Evolutionary conservation across 192 early-diverging fungal species (phyloP), one percentile per base, ranked within the genome.

Genomic region (Backusella mclennaniae): DNA sequence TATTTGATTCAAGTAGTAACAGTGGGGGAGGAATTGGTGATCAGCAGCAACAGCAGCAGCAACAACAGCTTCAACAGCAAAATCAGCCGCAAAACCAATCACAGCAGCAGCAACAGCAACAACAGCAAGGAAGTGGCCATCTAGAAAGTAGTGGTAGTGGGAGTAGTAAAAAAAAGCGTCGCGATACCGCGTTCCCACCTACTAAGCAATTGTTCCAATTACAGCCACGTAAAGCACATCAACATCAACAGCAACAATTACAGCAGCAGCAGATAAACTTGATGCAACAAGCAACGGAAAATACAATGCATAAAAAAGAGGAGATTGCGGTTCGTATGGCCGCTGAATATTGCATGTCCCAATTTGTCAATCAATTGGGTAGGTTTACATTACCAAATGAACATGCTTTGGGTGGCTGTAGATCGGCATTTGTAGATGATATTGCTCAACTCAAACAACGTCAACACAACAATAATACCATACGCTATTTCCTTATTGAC

Each of bases 401-500:
- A 39, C 79, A 79, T 14, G 86, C 89, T 33, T 92, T 93, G 14
- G 88, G 90, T 4, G 85, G 85, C 5, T 59, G 87, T 19, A 79
- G 92, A 44, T 89, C 90, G 35, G 89, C 87, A n/a, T 66, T 92
- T 26, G 91, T 87, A 83, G 83, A 93, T 71, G 92, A 95, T 83
- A 73, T 88, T 17, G 17, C 29, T 0, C 31, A 66, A 35, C 21
- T 79, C 3, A 75, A 76, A 69, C 7, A 71, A 21, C 26, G 53
- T 11, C 42, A 63, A 29, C 35, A 56, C 5, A 23, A 71, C 31
- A 29, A 67, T 21, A 46, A 21, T 15, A 39, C 14, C 12, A 79
- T 92, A 71, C 88, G 91, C 9, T 93, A 91, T 77, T 95, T 90
- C 77, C 84, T 90, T 35, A 82, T 89, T 52, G 92, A 95, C 75